Conservation (phyloP, 495 filamentous ascomycete species). For the Trichoderma orchidacearum region DNA sequence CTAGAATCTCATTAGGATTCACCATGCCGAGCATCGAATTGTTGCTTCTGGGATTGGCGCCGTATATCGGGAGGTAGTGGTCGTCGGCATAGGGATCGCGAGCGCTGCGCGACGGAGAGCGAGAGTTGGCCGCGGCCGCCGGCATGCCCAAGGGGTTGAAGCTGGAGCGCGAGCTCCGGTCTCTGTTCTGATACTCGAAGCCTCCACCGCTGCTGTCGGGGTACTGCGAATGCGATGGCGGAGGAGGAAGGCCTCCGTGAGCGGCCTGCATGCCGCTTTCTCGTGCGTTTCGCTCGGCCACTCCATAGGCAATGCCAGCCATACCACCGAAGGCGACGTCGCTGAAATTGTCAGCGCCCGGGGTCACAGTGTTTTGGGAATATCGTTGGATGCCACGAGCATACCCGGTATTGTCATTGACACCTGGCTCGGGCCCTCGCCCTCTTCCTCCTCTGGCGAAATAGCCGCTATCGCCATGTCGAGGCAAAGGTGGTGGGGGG, state of each 20-base stretch:
- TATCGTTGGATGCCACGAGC: neutral
- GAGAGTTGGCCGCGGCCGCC: constrained; percentile 3
- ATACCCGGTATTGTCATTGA: neutral
- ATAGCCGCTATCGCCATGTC: neutral
- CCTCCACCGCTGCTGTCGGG: neutral
- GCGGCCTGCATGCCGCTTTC: constrained; percentile 62
- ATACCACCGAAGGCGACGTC: constrained; percentile 60
- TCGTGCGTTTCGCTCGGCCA: constrained; percentile 58
- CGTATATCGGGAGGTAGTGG: constrained; percentile 25
- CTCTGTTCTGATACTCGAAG: neutral
- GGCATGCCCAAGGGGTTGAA: constrained; percentile 8
- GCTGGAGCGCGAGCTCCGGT: constrained; percentile 9
- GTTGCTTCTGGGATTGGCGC: constrained; percentile 41
- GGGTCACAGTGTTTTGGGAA: constrained; percentile 43
- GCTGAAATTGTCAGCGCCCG: constrained; percentile 64
- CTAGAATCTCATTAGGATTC: constrained; percentile 66
- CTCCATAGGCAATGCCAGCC: constrained; percentile 58
- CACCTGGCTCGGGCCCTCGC: too few relatives aligned
- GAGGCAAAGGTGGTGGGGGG: neutral
- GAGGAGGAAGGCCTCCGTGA: constrained; percentile 16
- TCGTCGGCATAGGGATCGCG: constrained; percentile 21
- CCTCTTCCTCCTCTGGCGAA: neutral
- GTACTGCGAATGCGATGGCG: neutral
- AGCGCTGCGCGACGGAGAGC: neutral
- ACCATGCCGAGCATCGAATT: constrained; percentile 43